phyloP scores from a whole-genome alignment of 495 filamentous ascomycete species.

The Xylaria palmicola region DNA sequence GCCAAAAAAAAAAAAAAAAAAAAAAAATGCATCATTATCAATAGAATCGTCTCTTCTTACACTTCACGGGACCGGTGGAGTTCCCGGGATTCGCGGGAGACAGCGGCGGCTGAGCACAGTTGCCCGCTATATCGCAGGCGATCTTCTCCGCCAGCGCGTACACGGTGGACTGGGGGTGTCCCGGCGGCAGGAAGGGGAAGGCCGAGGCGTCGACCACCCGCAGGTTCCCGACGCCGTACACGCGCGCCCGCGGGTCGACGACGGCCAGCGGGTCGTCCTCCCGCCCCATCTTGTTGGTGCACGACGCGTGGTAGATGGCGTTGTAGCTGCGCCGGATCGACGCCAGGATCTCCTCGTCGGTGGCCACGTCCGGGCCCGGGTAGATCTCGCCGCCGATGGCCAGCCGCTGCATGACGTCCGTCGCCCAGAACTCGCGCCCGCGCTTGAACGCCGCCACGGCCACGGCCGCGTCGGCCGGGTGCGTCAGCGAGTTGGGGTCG shows the following conservation, averaged over 20 bases:
- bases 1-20: too few species aligned
- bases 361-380: slow-evolving; percentile 47
- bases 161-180: slow-evolving; percentile 42
- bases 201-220: slow-evolving; percentile 43
- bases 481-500: slow-evolving; percentile 53
- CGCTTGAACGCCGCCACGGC: slow-evolving; percentile 57
- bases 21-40: neutral
- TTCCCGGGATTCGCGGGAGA: neutral
- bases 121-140: slow-evolving; percentile 28
- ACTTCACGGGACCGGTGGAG: neutral
- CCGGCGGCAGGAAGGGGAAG: slow-evolving; percentile 48
- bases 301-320: slow-evolving; percentile 50
- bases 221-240: slow-evolving; percentile 51
- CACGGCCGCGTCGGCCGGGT: slow-evolving; percentile 52
- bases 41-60: neutral
- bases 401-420: slow-evolving; percentile 41
- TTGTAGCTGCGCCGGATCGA: slow-evolving; percentile 40
- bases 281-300: slow-evolving; percentile 49
- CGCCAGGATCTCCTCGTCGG: slow-evolving; percentile 42
- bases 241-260: slow-evolving; percentile 48
- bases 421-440: slow-evolving; percentile 43
- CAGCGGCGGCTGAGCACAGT: slow-evolving; percentile 13
- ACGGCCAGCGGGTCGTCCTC: slow-evolving; percentile 48
- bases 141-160: slow-evolving; percentile 43
- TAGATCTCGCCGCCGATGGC: slow-evolving; percentile 43